A percentile compares a stretch with the other conserved stretches of the same genome.
These are phyloP conservation scores for Phialocephala sp. DNA, from an alignment of 2,329 filamentous ascomycete genomes.

Conservation along the genomic window DNA sequence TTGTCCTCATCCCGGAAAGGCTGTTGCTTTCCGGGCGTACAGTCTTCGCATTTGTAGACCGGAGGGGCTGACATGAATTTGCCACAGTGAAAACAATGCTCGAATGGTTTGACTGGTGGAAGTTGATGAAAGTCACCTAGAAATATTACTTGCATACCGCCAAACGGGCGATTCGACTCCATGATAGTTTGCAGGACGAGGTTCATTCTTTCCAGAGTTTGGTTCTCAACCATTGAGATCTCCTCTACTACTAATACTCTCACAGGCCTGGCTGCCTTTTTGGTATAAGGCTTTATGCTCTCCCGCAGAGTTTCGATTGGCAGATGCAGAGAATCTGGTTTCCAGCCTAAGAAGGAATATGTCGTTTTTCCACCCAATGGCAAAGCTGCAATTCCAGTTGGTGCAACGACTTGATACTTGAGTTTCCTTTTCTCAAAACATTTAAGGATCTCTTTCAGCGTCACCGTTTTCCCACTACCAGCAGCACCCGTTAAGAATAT, in stretches of 20 bases:
- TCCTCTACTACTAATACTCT: constrained; percentile 39
- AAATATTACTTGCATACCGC: constrained; percentile 40
- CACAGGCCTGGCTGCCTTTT: constrained; percentile 19
- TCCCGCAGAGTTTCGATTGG: constrained; percentile 22
- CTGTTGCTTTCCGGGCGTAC: too few species aligned
- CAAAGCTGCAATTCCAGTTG: constrained; percentile 39
- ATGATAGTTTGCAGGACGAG: constrained; percentile 30
- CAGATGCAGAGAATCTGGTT: constrained; percentile 33
- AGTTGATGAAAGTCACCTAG: constrained; percentile 41
- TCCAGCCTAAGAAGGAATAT: constrained; percentile 39
- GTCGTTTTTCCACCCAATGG: constrained; percentile 37
- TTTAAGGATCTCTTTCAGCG: constrained; percentile 33
- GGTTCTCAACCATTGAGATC: constrained; percentile 41
- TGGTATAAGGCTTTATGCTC: constrained; percentile 6
- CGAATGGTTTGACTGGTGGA: constrained; percentile 40
- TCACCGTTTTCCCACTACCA: constrained; percentile 38
- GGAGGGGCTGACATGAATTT: constrained; percentile 19
- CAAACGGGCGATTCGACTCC: constrained; percentile 30
- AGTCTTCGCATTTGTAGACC: constrained; percentile 14
- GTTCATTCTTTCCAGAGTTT: constrained; percentile 37
- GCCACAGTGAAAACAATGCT: constrained; percentile 36
- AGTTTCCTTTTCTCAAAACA: constrained; percentile 11
- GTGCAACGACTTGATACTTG: constrained; percentile 36
- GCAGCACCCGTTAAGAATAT: constrained; percentile 42
- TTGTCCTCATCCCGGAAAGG: constrained; percentile 31